phyloP scores from a whole-genome alignment of 169 alveolate species.

The Eimeria sp. region DNA sequence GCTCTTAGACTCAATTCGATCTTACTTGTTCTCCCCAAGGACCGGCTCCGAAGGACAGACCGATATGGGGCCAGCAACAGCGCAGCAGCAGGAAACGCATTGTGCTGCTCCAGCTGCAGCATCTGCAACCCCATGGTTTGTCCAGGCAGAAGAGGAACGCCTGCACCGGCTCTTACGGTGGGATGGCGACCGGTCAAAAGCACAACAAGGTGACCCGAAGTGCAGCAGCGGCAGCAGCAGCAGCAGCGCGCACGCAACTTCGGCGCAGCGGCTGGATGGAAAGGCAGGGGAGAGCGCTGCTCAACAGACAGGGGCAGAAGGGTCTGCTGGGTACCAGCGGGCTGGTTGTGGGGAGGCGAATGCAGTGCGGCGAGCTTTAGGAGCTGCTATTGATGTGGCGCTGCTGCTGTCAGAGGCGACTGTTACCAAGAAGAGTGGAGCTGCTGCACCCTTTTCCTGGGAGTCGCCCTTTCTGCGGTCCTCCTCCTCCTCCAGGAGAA shows the following conservation, averaged over 20 bases:
- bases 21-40: neutral
- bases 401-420: slow-evolving; percentile 60
- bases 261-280: neutral
- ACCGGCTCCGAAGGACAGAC: neutral
- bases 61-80: neutral
- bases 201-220: neutral
- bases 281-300: too few species aligned
- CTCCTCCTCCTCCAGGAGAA: slow-evolving; percentile 15
- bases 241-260: neutral
- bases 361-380: slow-evolving; percentile 55
- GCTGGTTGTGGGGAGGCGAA: neutral
- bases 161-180: slow-evolving; percentile 30
- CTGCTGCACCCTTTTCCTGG: slow-evolving; percentile 46
- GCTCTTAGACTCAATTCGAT: neutral
- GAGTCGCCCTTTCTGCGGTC: slow-evolving; percentile 51
- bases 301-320: neutral
- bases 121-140: slow-evolving; percentile 23
- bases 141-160: slow-evolving; percentile 25
- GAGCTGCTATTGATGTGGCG: slow-evolving; percentile 79
- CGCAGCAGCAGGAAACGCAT: neutral
- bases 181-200: neutral
- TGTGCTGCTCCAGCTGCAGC: slow-evolving; percentile 6
- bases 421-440: slow-evolving; percentile 52
- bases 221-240: slow-evolving; percentile 4
- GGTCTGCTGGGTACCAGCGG: neutral